Evolutionary conservation across 148 eudicot genomes (phyloP).

Genomic region (Vaccinium darrowii): DNA sequence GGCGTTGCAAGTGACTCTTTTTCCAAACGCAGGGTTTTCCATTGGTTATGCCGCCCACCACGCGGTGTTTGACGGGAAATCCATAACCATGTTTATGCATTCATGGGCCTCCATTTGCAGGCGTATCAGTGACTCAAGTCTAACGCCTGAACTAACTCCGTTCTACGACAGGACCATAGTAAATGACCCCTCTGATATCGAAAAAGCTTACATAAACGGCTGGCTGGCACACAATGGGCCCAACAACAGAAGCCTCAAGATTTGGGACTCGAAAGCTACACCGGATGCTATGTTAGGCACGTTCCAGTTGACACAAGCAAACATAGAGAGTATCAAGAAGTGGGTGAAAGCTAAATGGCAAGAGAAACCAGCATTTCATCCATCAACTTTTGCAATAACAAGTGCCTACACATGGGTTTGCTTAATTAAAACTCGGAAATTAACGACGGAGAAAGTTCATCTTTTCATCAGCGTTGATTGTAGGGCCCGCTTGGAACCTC

Average conservation of each 20-base stretch:
- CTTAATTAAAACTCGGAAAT: no score
- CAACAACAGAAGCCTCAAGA: slow-evolving; percentile 14
- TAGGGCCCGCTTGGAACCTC: no score
- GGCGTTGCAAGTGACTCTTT: slow-evolving; percentile 15
- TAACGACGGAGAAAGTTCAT: no score
- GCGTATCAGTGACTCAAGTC: background rate
- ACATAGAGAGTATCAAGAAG: slow-evolving; percentile 2
- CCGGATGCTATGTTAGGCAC: slow-evolving; percentile 3
- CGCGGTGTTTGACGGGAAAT: slow-evolving; percentile 14
- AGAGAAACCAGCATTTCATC: background rate
- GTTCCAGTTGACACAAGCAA: slow-evolving; percentile 2
- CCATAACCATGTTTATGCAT: slow-evolving; percentile 18
- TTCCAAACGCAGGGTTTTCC: slow-evolving; percentile 14
- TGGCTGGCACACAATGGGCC: slow-evolving; percentile 10
- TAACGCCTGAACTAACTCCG: background rate
- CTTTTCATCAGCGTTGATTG: no score
- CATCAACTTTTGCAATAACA: slow-evolving; percentile 10
- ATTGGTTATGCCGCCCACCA: slow-evolving; percentile 17
- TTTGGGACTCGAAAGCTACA: background rate
- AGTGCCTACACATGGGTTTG: no score
- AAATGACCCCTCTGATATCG: background rate
- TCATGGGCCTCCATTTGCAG: slow-evolving; percentile 19
- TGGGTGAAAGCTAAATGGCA: background rate
- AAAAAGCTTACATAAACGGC: background rate
- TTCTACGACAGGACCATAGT: background rate